Conservation (phyloP, 192 early-diverging fungal genomes). For the Coemansia furcata region DNA sequence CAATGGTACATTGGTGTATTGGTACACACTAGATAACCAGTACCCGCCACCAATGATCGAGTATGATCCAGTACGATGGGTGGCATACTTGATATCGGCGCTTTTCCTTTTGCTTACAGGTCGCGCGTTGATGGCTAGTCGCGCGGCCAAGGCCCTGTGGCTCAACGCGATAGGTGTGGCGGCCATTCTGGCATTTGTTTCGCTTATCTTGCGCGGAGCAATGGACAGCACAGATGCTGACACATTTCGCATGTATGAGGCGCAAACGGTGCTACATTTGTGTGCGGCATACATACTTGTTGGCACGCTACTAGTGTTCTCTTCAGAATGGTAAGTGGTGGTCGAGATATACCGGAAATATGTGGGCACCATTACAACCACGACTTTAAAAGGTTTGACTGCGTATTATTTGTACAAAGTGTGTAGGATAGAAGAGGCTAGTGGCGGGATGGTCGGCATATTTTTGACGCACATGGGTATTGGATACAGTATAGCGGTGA, state of each 20-base stretch:
- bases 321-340: constrained; percentile 28
- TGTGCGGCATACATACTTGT: constrained; percentile 28
- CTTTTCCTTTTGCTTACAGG: constrained; percentile 30
- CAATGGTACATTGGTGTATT: constrained; percentile 42
- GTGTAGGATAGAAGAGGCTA: constrained; percentile 37
- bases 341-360: no score
- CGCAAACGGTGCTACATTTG: constrained; percentile 35
- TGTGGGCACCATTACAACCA: not conserved
- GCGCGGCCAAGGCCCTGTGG: constrained; percentile 24
- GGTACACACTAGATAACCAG: constrained; percentile 42
- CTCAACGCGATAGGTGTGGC: constrained; percentile 22
- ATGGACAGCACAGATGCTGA: constrained; percentile 26
- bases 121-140: constrained; percentile 27
- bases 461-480: constrained; percentile 36
- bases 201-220: constrained; percentile 45
- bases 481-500: constrained; percentile 21
- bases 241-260: constrained; percentile 48
- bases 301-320: constrained; percentile 29
- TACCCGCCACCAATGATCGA: constrained; percentile 48
- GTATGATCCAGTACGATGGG: constrained; percentile 47
- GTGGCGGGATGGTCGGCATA: constrained; percentile 17
- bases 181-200: constrained; percentile 32
- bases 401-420: constrained; percentile 2
- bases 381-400: not conserved
- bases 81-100: constrained; percentile 38